Evolutionary conservation across 2,329 filamentous ascomycete genomes (phyloP), one percentile per base, ranked within the genome.

Genomic region (Pseudogymnoascus sp.): DNA sequence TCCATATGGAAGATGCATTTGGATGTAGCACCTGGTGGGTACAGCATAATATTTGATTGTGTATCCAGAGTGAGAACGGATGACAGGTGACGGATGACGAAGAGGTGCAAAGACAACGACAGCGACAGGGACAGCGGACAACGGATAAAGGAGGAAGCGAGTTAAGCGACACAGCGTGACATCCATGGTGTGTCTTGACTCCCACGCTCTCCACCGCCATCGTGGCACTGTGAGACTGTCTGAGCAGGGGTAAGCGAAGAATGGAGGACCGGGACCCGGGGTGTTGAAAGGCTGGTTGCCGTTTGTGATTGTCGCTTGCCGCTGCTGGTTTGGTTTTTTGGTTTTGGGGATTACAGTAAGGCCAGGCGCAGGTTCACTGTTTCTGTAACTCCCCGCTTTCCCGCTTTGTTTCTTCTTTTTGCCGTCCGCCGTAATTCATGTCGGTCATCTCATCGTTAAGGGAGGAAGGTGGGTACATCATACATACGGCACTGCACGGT

Each of bases 301-400:
- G 51, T 57, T 57, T 57, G 51, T 57, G 51, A 57, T 34, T 34
- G 51, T 57, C 51, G 28, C 25, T 34, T 57, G 51, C 51, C 51
- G 51, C 28, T 57, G 25, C 19, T 36, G 28, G 28, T 34, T 48
- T 57, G 31, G 31, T 34, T 34, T 28, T 28, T 31, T 31, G 28
- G 28, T 31, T 31, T 31, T 34, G 11, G 28, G 28, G 51, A 6
- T 57, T 54, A 13, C 31, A 34, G 31, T 13, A 31, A 13, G 48
- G 48, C 48, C 14, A 16, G 8, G 4, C 3, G 25, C 25, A 54
- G 48, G 25, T 16, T 54, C 25, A 57, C 25, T 19, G 19, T 23
- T 31, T 34, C 51, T 57, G 51, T 19, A 34, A 28, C 51, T 57
- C 51, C 51, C 51, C 51, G 51, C 51, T 36, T 19, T 57, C 51